Evolutionary conservation across 495 filamentous ascomycete genomes (phyloP).

Genomic region (Penicillium waksmanii): DNA sequence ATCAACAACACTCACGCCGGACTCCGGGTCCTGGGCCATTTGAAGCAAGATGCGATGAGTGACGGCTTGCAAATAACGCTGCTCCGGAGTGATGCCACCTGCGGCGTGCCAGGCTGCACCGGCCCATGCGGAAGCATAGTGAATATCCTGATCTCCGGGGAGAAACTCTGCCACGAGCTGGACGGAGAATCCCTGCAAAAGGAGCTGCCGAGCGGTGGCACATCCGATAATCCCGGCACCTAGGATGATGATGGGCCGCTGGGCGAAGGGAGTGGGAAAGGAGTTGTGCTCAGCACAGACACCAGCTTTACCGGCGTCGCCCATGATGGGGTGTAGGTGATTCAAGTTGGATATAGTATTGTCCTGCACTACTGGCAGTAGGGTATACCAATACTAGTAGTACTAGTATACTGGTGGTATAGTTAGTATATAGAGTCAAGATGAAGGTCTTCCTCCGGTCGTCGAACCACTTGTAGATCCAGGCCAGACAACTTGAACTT

Average conservation of each 20-base stretch:
- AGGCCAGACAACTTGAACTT: no score
- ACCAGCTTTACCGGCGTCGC: slow-evolving; percentile 9
- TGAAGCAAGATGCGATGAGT: slow-evolving; percentile 42
- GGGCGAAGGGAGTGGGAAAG: slow-evolving; percentile 34
- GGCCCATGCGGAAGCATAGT: slow-evolving; percentile 51
- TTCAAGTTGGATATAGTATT: no score
- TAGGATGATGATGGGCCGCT: slow-evolving; percentile 44
- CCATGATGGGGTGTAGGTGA: slow-evolving; percentile 21
- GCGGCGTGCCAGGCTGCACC: slow-evolving; percentile 52
- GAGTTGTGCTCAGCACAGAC: neutral
- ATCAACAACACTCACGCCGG: slow-evolving; percentile 44
- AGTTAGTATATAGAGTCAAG: no score
- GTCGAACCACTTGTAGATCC: no score
- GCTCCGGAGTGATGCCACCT: slow-evolving; percentile 41
- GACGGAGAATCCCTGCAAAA: slow-evolving; percentile 43
- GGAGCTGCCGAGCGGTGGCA: slow-evolving; percentile 42
- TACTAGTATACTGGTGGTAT: no score
- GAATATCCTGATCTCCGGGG: slow-evolving; percentile 45
- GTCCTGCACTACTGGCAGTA: no score
- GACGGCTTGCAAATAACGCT: slow-evolving; percentile 45
- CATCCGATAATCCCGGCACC: slow-evolving; percentile 51
- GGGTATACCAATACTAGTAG: no score
- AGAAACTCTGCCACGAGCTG: slow-evolving; percentile 46
- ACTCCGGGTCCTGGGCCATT: slow-evolving; percentile 43
- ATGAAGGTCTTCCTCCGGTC: no score